Percentiles rank a stretch among this genome's conserved stretches.
Evolutionary conservation across 2,329 filamentous ascomycete species (phyloP).

Genomic region (Pseudogymnoascus sp.): DNA sequence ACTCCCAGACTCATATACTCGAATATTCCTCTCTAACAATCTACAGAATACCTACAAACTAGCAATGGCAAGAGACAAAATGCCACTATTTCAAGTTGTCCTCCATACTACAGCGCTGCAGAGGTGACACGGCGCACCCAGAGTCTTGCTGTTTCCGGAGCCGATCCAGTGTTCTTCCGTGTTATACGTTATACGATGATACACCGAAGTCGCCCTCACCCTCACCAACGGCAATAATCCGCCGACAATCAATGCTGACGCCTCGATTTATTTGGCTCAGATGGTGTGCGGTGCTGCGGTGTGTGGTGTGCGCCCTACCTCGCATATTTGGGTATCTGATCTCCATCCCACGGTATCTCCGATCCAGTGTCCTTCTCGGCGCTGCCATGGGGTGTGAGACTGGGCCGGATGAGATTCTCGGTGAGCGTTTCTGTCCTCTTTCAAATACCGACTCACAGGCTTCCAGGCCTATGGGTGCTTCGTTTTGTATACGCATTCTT

Average conservation of each 20-base stretch:
- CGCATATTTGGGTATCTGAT: background rate
- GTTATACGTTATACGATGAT: background rate
- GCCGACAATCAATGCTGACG: background rate
- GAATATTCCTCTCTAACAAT: background rate
- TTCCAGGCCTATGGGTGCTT: background rate
- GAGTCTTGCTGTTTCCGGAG: background rate
- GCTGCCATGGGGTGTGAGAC: background rate
- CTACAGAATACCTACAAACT: background rate
- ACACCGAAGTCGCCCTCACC: background rate
- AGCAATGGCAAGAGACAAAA: background rate
- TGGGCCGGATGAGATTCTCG: background rate
- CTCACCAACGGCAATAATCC: background rate
- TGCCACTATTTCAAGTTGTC: background rate
- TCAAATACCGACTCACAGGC: background rate
- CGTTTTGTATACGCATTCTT: background rate
- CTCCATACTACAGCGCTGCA: background rate
- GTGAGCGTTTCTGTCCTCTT: slow-evolving; percentile 6
- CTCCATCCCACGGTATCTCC: background rate
- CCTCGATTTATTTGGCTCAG: background rate
- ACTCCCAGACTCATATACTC: background rate
- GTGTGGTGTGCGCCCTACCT: background rate
- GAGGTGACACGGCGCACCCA: background rate
- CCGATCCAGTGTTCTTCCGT: background rate
- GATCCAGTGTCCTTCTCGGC: background rate
- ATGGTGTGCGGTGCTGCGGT: background rate